These are phyloP conservation scores for Neurospora sp. DNA, from an alignment of 495 filamentous ascomycete species.

Conservation along the genomic window DNA sequence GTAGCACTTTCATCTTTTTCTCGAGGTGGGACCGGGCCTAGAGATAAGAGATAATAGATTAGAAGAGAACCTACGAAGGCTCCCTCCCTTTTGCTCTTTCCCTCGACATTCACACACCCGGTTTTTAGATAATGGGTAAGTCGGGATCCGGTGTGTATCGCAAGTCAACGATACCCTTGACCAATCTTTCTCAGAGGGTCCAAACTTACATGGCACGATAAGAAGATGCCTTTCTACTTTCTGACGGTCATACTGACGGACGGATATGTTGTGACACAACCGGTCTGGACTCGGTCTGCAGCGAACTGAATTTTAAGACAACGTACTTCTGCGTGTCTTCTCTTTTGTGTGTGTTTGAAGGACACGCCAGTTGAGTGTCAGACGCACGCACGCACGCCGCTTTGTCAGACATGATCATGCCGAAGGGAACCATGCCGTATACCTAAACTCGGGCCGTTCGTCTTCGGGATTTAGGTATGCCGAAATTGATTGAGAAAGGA, in stretches of 20 bases:
- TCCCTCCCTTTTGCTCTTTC: neutral
- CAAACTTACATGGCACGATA: neutral
- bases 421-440: neutral
- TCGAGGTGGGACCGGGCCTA: neutral
- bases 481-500: neutral
- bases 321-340: neutral
- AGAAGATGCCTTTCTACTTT: neutral
- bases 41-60: neutral
- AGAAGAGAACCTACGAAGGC: neutral
- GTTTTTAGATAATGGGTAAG: neutral
- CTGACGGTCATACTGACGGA: neutral
- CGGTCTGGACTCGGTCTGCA: neutral
- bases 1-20: neutral
- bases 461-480: neutral
- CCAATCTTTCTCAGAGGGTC: too few species aligned
- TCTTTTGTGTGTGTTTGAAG: neutral
- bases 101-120: neutral
- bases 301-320: neutral
- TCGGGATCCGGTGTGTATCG: neutral
- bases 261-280: neutral
- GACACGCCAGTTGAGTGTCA: neutral
- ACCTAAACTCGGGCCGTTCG: neutral
- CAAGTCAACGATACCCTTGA: neutral
- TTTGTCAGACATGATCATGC: neutral
- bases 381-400: neutral